A percentile compares a stretch with the other conserved stretches of the same genome.
phyloP scores from a whole-genome alignment of 2,329 filamentous ascomycete species.

The Pseudogymnoascus verrucosus region DNA sequence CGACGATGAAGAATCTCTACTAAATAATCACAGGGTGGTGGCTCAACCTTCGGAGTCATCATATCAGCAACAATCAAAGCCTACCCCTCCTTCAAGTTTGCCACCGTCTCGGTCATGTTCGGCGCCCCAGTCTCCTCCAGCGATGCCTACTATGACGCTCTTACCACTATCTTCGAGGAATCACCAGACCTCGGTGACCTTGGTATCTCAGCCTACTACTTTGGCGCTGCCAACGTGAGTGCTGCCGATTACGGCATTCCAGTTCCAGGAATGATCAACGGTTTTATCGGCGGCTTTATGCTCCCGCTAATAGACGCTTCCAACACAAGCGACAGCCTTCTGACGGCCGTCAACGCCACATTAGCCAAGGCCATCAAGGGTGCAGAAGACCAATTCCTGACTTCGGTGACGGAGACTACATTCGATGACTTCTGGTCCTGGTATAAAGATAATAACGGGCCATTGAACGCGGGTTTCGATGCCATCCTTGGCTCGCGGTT shows the following conservation, averaged over 20 bases:
- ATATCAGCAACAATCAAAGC: constrained; percentile 49
- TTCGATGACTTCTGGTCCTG: constrained; percentile 20
- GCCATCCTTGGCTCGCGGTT: constrained; percentile 37
- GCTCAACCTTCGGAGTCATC: constrained; percentile 53
- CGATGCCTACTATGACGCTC: constrained; percentile 37
- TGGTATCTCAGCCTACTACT: constrained; percentile 44
- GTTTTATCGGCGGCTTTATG: constrained; percentile 27
- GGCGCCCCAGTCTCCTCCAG: constrained; percentile 26
- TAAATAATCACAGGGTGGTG: constrained; percentile 40
- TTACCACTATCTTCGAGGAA: constrained; percentile 38
- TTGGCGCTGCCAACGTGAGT: constrained; percentile 34
- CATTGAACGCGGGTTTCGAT: constrained; percentile 33
- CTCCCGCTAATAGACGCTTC: constrained; percentile 27
- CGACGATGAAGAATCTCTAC: background rate
- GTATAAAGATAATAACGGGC: constrained; percentile 27
- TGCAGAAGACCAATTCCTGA: constrained; percentile 20
- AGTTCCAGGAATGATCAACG: constrained; percentile 22
- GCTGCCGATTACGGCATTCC: constrained; percentile 25
- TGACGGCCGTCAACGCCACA: constrained; percentile 29
- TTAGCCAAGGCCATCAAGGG: constrained; percentile 32
- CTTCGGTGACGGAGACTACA: background rate
- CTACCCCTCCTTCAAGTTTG: constrained; percentile 31
- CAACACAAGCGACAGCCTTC: constrained; percentile 27
- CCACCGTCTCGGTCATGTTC: constrained; percentile 24
- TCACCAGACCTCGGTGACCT: constrained; percentile 41